Base-by-base conservation (phyloP, 2,329 filamentous ascomycete genomes). In the Trichophaea hybrida region DNA sequence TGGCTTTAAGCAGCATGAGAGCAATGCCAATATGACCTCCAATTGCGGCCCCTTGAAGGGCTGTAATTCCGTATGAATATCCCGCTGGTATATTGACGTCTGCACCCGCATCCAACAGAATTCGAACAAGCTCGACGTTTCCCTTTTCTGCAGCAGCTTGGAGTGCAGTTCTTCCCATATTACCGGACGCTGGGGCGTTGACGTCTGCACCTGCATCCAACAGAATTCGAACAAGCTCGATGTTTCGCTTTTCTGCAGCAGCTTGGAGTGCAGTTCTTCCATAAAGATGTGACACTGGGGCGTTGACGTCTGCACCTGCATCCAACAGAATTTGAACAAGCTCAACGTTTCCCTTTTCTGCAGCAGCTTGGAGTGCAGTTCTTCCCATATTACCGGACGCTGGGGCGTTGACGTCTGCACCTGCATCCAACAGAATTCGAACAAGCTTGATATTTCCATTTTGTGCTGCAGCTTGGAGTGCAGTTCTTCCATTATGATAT, bases 21-120 rank as follows among this genome's bases (percentile, higher is more conserved):
- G 60, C 61, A 8, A 63, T 56, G 15, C 55, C 43, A 43, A 59
- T 35, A 46, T 61, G 57, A 10, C 59, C 61, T 24, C 6, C 13
- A 12, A 48, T 54, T 24, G 59, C 59, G 12, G 59, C 61, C n/a
- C 49, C 58, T 40, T 63, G 61, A 4, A 64, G 54, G 7, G 62
- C 61, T 7, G 62, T 63, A 12, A 58, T 37, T 7, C 61, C 56
- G 7, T 37, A 35, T 15, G 35, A 50, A 34, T 37, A 35, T 12
- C 54, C 55, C 51, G 34, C 35, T 4, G n/a, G 57, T 40, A 55
- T 48, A 38, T 60, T 56, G 37, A 61, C 51, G 24, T 66, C 58
- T 4, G 61, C 65, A 5, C 64, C 65, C n/a, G 61, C 59, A 4
- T 64, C 61, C 4, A 67, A 55, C n/a, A 67, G 59, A 8, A 62